phyloP scores from a whole-genome alignment of 2,329 filamentous ascomycete genomes.

The Curvularia sp. region DNA sequence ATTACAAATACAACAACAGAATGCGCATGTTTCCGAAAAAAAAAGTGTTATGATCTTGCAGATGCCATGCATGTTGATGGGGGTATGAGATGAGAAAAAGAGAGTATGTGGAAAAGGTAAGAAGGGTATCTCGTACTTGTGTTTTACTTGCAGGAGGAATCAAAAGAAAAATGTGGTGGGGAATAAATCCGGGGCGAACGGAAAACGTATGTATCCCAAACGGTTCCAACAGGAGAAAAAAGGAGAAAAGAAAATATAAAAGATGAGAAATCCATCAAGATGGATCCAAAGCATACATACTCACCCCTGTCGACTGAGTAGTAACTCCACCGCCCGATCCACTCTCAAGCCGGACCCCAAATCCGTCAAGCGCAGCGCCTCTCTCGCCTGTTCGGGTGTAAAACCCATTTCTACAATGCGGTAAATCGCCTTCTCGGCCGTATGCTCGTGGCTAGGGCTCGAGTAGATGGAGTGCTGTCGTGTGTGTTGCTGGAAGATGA shows the following conservation, averaged over 20 bases:
- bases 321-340: conserved; percentile 63
- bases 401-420: conserved; percentile 68
- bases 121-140: neutral
- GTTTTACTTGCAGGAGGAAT: neutral
- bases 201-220: neutral
- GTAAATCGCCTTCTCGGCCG: conserved; percentile 63
- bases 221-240: neutral
- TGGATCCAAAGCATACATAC: neutral
- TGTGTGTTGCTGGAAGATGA: conserved; percentile 40
- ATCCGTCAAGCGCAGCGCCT: conserved; percentile 66
- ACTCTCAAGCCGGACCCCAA: conserved; percentile 65
- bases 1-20: no score
- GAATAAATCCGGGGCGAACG: neutral
- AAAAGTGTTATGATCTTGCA: neutral
- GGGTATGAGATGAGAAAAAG: neutral
- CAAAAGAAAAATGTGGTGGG: neutral
- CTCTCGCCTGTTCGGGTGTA: conserved; percentile 60
- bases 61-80: neutral
- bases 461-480: conserved; percentile 40
- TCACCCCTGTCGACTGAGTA: conserved; percentile 46
- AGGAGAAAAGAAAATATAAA: neutral
- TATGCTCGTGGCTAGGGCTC: conserved; percentile 55
- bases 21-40: no score
- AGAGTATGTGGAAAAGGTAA: neutral
- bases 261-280: no score